Conservation (phyloP, 257 asterid species). For the Solanum etuberosum region DNA sequence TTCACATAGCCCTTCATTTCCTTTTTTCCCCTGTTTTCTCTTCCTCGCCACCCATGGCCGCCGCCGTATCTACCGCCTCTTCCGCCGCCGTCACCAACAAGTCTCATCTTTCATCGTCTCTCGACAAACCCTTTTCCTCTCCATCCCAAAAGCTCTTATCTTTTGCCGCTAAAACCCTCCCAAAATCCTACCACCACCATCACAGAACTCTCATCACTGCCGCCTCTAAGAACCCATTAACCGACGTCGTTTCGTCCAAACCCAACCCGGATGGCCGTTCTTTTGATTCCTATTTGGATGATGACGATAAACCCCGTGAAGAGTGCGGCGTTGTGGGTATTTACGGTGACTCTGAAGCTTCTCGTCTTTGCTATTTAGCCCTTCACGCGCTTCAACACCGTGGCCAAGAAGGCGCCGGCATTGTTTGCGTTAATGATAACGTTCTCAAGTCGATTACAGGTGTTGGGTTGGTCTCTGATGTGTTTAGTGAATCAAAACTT, state of each 20-base stretch:
- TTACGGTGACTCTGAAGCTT: slow-evolving; percentile 84
- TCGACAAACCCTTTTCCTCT: not conserved
- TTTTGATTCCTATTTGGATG: not conserved
- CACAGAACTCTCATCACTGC: slow-evolving; percentile 12
- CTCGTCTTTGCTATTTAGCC: slow-evolving; percentile 72
- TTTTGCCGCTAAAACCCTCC: slow-evolving; percentile 19
- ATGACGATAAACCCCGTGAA: slow-evolving; percentile 67
- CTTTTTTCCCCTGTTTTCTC: not conserved
- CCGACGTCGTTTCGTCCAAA: slow-evolving; percentile 21
- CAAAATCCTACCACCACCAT: slow-evolving; percentile 11
- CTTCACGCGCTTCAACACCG: slow-evolving; percentile 95
- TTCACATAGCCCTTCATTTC: not conserved
- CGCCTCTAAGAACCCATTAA: slow-evolving; percentile 38
- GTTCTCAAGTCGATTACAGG: slow-evolving; percentile 73
- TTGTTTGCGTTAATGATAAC: slow-evolving; percentile 57
- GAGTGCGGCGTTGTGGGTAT: slow-evolving; percentile 96
- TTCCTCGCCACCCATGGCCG: slow-evolving; percentile 9
- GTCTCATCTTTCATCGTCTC: slow-evolving; percentile 1
- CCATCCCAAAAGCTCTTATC: not conserved
- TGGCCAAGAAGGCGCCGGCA: slow-evolving; percentile 95
- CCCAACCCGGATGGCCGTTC: not conserved
- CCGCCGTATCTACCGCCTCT: slow-evolving; percentile 19
- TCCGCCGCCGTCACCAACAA: slow-evolving; percentile 8
- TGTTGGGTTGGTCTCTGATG: slow-evolving; percentile 81
- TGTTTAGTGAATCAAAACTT: slow-evolving; percentile 61